phyloP scores from a whole-genome alignment of 208 protist genomes.

The Herpetomonas samuelpessoai region DNA sequence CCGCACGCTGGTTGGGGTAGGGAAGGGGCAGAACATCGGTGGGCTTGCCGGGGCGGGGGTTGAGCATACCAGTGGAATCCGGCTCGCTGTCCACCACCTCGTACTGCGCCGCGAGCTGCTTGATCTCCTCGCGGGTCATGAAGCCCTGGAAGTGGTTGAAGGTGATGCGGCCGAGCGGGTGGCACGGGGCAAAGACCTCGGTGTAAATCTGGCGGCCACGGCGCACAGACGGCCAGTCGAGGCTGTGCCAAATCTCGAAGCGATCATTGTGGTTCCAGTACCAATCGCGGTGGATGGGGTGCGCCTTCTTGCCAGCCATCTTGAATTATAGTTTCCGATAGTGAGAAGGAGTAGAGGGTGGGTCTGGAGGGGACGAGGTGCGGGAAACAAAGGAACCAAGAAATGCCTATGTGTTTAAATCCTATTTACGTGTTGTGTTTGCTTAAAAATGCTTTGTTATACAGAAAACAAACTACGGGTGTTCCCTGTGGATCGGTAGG shows the following conservation, averaged over 20 bases:
- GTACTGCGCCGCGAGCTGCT: constrained; percentile 91
- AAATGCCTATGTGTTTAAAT: too few species aligned
- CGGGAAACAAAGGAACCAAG: too few species aligned
- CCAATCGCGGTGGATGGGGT: constrained; percentile 86
- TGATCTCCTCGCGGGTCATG: constrained; percentile 96
- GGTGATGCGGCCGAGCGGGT: constrained; percentile 94
- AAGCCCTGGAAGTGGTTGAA: constrained; percentile 98
- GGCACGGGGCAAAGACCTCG: constrained; percentile 97
- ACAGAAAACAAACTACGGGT: too few species aligned
- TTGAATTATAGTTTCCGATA: constrained; percentile 16
- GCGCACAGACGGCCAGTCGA: constrained; percentile 92
- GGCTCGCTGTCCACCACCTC: constrained; percentile 95
- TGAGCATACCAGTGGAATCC: constrained; percentile 95
- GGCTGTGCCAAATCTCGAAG: constrained; percentile 88
- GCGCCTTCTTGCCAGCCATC: constrained; percentile 85
- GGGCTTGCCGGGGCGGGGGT: constrained; percentile 95
- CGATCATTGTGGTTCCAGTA: constrained; percentile 91
- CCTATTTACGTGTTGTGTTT: too few species aligned
- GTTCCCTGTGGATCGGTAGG: too few species aligned
- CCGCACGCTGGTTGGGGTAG: constrained; percentile 97
- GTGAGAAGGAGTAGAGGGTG: constrained; percentile 1
- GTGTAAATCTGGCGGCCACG: constrained; percentile 98
- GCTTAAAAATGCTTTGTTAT: too few species aligned
- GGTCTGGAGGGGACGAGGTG: too few species aligned
- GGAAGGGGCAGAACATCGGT: constrained; percentile 96